Evolutionary conservation across 2,329 filamentous ascomycete species (phyloP).

Genomic region (Neospermospora avenae): DNA sequence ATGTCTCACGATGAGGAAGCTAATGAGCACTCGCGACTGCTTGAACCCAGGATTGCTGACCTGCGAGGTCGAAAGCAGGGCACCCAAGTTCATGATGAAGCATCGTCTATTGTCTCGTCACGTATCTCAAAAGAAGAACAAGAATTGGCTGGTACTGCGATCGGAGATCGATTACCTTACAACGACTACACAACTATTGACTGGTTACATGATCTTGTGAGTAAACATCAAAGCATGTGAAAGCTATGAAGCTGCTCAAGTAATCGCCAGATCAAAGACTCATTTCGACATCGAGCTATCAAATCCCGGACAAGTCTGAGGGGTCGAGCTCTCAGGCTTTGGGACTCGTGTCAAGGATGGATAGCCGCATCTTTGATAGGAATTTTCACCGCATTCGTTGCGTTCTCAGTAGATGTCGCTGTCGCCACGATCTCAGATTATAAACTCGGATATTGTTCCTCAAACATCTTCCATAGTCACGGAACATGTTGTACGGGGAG

Average conservation of each 20-base stretch:
- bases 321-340: conserved; percentile 38
- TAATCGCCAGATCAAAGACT: conserved; percentile 49
- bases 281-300: conserved; percentile 48
- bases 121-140: conserved; percentile 47
- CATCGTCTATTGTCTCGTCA: conserved; percentile 25
- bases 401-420: conserved; percentile 52
- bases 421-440: conserved; percentile 54
- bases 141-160: conserved; percentile 42
- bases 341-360: conserved; percentile 54
- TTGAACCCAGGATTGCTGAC: conserved; percentile 16
- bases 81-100: conserved; percentile 10
- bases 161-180: conserved; percentile 55
- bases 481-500: conserved; percentile 47
- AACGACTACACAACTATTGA: conserved; percentile 62
- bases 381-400: conserved; percentile 51
- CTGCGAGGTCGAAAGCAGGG: conserved; percentile 11
- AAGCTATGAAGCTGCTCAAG: not conserved
- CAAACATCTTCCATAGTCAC: conserved; percentile 43
- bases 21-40: conserved; percentile 23
- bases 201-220: conserved; percentile 57
- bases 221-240: not conserved
- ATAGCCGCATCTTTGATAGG: conserved; percentile 53
- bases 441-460: conserved; percentile 54
- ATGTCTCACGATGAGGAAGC: conserved; percentile 25
- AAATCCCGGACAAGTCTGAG: conserved; percentile 42